Base-by-base conservation (phyloP, 495 filamentous ascomycete species). In the Aspergillus hancockii region DNA sequence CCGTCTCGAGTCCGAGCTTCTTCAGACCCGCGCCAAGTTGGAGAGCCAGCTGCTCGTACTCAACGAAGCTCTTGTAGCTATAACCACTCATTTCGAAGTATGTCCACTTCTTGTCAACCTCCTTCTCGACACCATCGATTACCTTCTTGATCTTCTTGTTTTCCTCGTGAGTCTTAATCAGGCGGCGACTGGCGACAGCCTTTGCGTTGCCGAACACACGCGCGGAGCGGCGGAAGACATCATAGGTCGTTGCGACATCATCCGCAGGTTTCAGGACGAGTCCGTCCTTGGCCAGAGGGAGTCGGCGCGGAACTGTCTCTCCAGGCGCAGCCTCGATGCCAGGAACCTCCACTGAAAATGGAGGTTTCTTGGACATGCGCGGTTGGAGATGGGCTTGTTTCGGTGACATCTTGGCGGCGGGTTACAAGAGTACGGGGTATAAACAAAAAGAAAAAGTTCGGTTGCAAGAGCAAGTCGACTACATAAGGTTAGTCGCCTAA, bases 101-200 rank as follows among this genome's bases (percentile, higher is more conserved):
- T 51, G 86, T 89, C 94, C 94, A 98, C 60, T 90, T 83, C 87
- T 98, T 98, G 70, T 96, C 90, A 22, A 96, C 87, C 78, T 97
- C 88, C 65, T 82, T 73, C 75, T 97, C 90, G 64, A 89, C 83
- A 43, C 94, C 94, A 72, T 98, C 92, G 18, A 98, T 82, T 58
- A 93, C 81, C 83, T 96, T 98, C 88, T 96, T 97, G 67, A 98
- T 77, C 83, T 94, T 97, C 83, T 96, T 98, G 63, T 86, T 90
- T 78, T 98, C 94, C 55, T 88, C 80, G 71, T 98, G 94, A 8
- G 86, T 90, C 69, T 90, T 86, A 72, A 98, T 78, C 55, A 97
- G 79, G 69, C 85, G 85, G 57, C 94, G 87, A 52, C 81, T 87
- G 59, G 89, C 94, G 63, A 97, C 77, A 58, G 88, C 88, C 76